Base-by-base conservation (phyloP, 192 early-diverging fungal species). In the Mortierella alpina region DNA sequence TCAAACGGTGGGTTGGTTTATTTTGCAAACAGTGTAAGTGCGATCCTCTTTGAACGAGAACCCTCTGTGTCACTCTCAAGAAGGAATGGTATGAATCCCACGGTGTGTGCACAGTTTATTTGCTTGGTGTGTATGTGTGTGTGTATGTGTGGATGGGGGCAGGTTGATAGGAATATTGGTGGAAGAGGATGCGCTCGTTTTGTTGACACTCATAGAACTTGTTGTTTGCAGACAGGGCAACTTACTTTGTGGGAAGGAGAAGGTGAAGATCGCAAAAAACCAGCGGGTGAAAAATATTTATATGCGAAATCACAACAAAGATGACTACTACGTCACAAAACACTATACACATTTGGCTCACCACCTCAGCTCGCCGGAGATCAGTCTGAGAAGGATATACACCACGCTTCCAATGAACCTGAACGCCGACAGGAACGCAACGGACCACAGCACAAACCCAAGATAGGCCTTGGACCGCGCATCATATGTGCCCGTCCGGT, bases 381-480 rank as follows among this genome's bases (percentile, higher is more conserved):
- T 85, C 41, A 86, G 40, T 11, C 83, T 56, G 54, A 87, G 66
- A 20, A 96, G 63, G 18, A 94, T 83, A 67, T 95, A 97, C 53
- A 86, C 82, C 40, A 88, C 60, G 52, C 88, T 89, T 18, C 95
- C 95, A 55, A 92, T 61, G 75, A 96, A 95, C 22, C 95, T 85
- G 74, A 96, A 88, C 0, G 82, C 75, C 7, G 93, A 86, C 53
- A 97, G 83, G 7, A 83, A 91, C 1, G 91, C 88, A 23, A 95
- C 94, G 2, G 92, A 91, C 90, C 93, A 98, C 52, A 98, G 91
- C 50, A 96, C 93, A 79, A 97, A 93, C 15, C 89, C 91, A 72
- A 95, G 82, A 58, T 95, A 96, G 12, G 87, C 84, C 18, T 88
- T 87, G 10, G 76, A 71, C 61, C 76, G 68, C 0, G 53, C 59